These are phyloP conservation scores for Aspergillus luchuensis DNA, from an alignment of 2,329 filamentous ascomycete species.

Conservation along the genomic window DNA sequence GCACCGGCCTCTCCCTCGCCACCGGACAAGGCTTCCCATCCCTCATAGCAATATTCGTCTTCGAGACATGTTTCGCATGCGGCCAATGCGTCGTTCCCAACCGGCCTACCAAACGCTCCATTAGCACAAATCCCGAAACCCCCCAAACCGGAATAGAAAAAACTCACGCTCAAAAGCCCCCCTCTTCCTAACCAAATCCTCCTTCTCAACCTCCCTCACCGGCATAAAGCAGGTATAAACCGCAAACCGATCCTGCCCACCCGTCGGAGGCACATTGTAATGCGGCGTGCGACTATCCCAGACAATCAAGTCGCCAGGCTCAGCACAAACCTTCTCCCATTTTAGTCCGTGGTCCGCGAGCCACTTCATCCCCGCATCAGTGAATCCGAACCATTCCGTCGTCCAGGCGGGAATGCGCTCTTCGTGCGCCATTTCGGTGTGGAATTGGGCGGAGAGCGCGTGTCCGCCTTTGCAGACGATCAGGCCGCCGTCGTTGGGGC, in stretches of 20 bases:
- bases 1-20: slow-evolving; percentile 42
- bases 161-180: slow-evolving; percentile 39
- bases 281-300: slow-evolving; percentile 46
- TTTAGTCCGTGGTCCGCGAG: slow-evolving; percentile 32
- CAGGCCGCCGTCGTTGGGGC: slow-evolving; percentile 43
- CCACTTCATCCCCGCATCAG: slow-evolving; percentile 35
- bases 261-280: slow-evolving; percentile 42
- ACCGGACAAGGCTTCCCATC: slow-evolving; percentile 26
- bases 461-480: slow-evolving; percentile 39
- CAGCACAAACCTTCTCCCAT: slow-evolving; percentile 43
- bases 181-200: slow-evolving; percentile 47
- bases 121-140: neutral
- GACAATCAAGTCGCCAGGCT: slow-evolving; percentile 48
- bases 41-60: slow-evolving; percentile 24
- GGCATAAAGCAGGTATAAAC: slow-evolving; percentile 48
- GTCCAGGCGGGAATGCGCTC: slow-evolving; percentile 30
- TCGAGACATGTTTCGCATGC: slow-evolving; percentile 27
- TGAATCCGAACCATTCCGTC: slow-evolving; percentile 36
- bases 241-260: slow-evolving; percentile 32
- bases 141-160: neutral
- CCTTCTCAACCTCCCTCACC: slow-evolving; percentile 42
- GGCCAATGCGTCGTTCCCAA: slow-evolving; percentile 48
- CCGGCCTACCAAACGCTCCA: slow-evolving; percentile 3
- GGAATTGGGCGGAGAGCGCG: slow-evolving; percentile 35
- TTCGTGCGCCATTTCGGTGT: slow-evolving; percentile 32